Evolutionary conservation across 108 stramenopile species (phyloP), one percentile per base, ranked within the genome.

Genomic region (Cyclotella sp.): DNA sequence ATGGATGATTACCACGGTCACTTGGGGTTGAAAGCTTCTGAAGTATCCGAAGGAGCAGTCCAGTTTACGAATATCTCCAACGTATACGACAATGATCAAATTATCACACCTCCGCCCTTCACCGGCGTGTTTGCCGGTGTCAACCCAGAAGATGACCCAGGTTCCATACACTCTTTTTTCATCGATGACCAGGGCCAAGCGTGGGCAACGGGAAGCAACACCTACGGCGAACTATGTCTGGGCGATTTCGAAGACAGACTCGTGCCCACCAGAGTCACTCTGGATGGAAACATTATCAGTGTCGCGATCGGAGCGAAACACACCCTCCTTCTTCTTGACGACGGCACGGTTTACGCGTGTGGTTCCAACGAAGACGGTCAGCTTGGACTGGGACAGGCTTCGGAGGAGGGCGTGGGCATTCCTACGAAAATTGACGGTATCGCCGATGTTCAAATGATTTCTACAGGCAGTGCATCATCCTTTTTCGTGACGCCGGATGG

Each of bases 331-430:
- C 72, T 87, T n/a, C 41, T 67, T 9, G 63, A 81, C 10, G 72
- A 84, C 34, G 86, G 86, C 26, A 53, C 64, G 15, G 86, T 84
- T 43, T 84, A 82, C 52, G 83, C 75, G 8, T 87, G 84, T 55
- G 86, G 86, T 44, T 84, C 86, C 41, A 87, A 87, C 41, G 86
- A 87, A 54, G 80, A 68, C 3, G 86, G 86, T 1, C 86, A 84
- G 53, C 70, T 87, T n/a, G 86, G 83, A 11, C 81, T 85, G 22
- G 84, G 84, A 21, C 45, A 69, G 16, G 40, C 46, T 57, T 41
- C 45, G 26, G 44, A 52, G 3, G 30, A 1, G 8, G 45, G 29
- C 40, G 45, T 42, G 30, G 55, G 46, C n/a, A 45, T 0, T 19
- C 81, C 81, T 41, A 75, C 74, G 8, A 46, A 58, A 44, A 53